A percentile compares a stretch with the other conserved stretches of the same genome.
These are phyloP conservation scores for Aechmea fasciata DNA, from an alignment of 176 grass and related monocot genomes.

Conservation along the genomic window DNA sequence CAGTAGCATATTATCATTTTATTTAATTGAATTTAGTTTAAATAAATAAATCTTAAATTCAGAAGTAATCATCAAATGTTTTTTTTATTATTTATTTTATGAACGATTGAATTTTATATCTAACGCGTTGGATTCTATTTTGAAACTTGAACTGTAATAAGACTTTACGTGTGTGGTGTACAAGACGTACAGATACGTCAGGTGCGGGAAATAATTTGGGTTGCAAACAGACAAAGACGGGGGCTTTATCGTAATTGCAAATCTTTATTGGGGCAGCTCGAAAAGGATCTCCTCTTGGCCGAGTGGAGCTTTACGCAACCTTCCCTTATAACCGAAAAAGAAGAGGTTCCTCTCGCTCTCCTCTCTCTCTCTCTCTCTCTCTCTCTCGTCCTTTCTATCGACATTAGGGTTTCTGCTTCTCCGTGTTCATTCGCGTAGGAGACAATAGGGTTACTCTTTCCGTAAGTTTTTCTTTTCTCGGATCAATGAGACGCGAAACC, in stretches of 20 bases:
- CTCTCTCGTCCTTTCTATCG: neutral
- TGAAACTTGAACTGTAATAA: too few relatives aligned
- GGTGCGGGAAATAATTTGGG: too few relatives aligned
- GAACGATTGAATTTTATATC: too few relatives aligned
- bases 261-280: constrained; percentile 21
- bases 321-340: constrained; percentile 35
- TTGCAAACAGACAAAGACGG: neutral
- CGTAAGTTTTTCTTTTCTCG: neutral
- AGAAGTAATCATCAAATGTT: too few relatives aligned
- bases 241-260: constrained; percentile 10
- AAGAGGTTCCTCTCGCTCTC: neutral
- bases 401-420: neutral
- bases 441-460: neutral
- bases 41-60: too few relatives aligned
- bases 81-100: too few relatives aligned
- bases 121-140: too few relatives aligned
- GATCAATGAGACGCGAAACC: neutral
- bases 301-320: constrained; percentile 37
- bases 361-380: neutral
- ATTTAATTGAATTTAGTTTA: too few relatives aligned
- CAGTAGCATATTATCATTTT: too few relatives aligned
- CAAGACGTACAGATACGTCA: too few relatives aligned
- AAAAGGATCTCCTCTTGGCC: constrained; percentile 19
- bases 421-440: neutral
- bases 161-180: too few relatives aligned